Percentiles rank a stretch among this genome's conserved stretches.
phyloP scores from a whole-genome alignment of 2,329 filamentous ascomycete genomes.

The Paraconiothyrium sp. region DNA sequence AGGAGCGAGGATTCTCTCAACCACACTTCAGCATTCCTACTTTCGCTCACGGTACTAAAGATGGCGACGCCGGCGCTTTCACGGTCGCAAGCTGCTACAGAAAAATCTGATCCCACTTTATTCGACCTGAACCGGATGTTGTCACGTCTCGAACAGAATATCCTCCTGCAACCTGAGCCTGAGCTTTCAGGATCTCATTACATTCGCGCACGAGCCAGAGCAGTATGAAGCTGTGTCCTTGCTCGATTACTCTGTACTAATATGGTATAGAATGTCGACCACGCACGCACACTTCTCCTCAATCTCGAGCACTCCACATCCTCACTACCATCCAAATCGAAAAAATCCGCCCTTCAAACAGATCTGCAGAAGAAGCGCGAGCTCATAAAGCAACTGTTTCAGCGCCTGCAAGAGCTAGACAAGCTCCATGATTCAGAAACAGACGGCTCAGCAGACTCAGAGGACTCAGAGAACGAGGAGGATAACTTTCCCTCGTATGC shows the following conservation, averaged over 20 bases:
- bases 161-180: slow-evolving; percentile 70
- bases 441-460: slow-evolving; percentile 48
- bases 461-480: slow-evolving; percentile 53
- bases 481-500: slow-evolving; percentile 54
- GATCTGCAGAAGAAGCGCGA: slow-evolving; percentile 73
- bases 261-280: slow-evolving; percentile 70
- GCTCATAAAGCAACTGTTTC: slow-evolving; percentile 70
- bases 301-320: slow-evolving; percentile 75
- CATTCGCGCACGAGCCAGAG: slow-evolving; percentile 69
- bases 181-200: slow-evolving; percentile 68
- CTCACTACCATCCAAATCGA: slow-evolving; percentile 52
- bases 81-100: slow-evolving; percentile 33
- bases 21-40: too few relatives aligned
- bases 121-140: slow-evolving; percentile 71
- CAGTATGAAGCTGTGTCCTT: slow-evolving; percentile 54
- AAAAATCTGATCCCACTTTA: slow-evolving; percentile 36
- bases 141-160: slow-evolving; percentile 69
- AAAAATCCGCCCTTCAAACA: slow-evolving; percentile 68
- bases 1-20: too few relatives aligned
- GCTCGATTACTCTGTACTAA: neutral
- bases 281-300: slow-evolving; percentile 74
- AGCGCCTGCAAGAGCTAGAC: slow-evolving; percentile 73
- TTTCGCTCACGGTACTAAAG: neutral
- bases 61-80: slow-evolving; percentile 28
- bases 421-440: slow-evolving; percentile 61